Conservation (phyloP, 2,329 filamentous ascomycete genomes). For the Neofusicoccum cordaticola region DNA sequence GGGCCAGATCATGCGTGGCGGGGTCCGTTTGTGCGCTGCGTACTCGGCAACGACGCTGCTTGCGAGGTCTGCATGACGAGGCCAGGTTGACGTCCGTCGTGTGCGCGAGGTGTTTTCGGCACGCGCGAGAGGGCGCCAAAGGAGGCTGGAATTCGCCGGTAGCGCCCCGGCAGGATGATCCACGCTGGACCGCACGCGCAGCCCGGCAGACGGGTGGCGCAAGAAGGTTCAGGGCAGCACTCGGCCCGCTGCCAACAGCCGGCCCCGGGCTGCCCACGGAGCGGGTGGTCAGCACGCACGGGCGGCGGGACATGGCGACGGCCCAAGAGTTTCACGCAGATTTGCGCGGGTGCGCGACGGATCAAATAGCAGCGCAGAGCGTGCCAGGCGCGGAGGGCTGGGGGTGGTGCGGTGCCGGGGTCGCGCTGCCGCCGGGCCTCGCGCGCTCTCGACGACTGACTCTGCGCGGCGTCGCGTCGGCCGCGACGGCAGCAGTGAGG, state of each 20-base stretch:
- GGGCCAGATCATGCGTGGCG: not conserved
- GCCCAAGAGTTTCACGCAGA: not conserved
- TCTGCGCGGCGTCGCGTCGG: not conserved
- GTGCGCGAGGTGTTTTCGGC: not conserved
- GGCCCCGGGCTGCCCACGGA: not conserved
- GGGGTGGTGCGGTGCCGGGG: not conserved
- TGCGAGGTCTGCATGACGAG: not conserved
- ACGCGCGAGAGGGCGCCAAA: not conserved
- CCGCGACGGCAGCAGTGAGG: not conserved
- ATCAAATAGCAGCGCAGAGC: not conserved
- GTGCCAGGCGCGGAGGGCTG: not conserved
- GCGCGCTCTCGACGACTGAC: not conserved
- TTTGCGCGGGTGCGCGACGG: not conserved
- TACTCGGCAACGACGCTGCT: too few species aligned
- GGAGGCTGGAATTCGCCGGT: not conserved
- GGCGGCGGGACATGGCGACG: not conserved
- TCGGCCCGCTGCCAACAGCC: not conserved
- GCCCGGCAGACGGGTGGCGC: conserved; percentile 2
- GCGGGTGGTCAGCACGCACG: not conserved
- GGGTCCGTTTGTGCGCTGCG: not conserved
- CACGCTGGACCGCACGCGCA: not conserved
- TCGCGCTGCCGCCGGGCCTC: not conserved
- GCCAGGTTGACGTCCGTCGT: not conserved
- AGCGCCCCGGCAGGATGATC: not conserved
- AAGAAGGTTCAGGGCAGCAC: not conserved